phyloP scores from a whole-genome alignment of 1,284 basidiomycete genomes.

The Jaminaea rosea region DNA sequence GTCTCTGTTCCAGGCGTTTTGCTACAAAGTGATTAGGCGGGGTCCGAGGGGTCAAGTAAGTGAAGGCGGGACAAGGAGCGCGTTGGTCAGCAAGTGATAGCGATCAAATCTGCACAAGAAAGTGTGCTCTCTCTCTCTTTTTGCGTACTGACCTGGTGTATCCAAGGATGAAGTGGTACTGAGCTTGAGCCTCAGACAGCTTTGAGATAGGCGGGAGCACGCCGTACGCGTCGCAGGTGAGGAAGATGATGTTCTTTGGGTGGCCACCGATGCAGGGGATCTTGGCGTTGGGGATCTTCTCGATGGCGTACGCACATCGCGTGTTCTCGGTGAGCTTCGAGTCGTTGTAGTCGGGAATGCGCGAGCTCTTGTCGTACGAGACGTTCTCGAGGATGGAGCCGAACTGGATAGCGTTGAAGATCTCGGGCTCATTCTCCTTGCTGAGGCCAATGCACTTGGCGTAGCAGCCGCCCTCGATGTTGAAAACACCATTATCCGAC shows the following conservation, averaged over 20 bases:
- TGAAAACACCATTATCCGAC: slow-evolving; percentile 73
- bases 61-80: no score
- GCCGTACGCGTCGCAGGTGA: slow-evolving; percentile 96
- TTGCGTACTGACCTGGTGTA: no score
- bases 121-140: no score
- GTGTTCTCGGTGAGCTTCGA: slow-evolving; percentile 97
- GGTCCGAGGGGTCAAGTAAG: no score
- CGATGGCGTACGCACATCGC: slow-evolving; percentile 58
- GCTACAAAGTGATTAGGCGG: no score
- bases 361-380: slow-evolving; percentile 82
- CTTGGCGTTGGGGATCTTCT: slow-evolving; percentile 84
- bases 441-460: slow-evolving; percentile 97
- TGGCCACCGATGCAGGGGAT: slow-evolving; percentile 49
- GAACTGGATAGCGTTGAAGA: slow-evolving; percentile 87
- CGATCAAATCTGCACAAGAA: no score
- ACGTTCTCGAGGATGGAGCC: slow-evolving; percentile 98
- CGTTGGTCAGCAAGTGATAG: no score
- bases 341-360: slow-evolving; percentile 90
- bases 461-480: slow-evolving; percentile 99
- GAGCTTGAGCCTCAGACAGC: slow-evolving; percentile 85
- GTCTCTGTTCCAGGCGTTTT: slow-evolving; percentile 94
- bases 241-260: slow-evolving; percentile 84
- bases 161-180: slow-evolving; percentile 57
- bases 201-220: slow-evolving; percentile 92
- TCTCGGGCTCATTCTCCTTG: slow-evolving; percentile 92